Evolutionary conservation across 2,329 filamentous ascomycete genomes (phyloP), one percentile per base, ranked within the genome.

Genomic region (Aspergillus oerlinghausenensis): DNA sequence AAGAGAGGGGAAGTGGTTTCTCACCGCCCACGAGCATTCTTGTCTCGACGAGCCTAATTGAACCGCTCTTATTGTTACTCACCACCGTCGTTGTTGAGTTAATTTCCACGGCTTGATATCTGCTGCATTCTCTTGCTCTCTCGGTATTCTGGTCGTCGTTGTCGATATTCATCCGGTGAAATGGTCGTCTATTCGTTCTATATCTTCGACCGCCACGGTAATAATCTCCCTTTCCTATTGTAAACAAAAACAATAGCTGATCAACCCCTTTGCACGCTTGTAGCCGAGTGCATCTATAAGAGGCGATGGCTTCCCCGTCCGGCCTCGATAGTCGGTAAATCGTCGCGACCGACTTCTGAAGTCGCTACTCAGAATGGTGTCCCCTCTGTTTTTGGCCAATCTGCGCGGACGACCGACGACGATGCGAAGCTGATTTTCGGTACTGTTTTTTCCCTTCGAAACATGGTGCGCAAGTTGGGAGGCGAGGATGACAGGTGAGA

Each of bases 121-220:
- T 51, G 17, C 7, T 25, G 21, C 25, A n/a, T n/a, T 26, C 9
- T 17, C 11, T 35, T 11, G 19, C 29, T n/a, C 42, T 40, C 42
- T 52, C 9, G 21, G 45, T n/a, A 17, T 23, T 14, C 6, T 9
- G n/a, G 9, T 23, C 17, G 14, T 52, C 50, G 6, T n/a, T 51
- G 19, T 32, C 19, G 26, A 57, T 58, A 59, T 59, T 57, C 32
- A 38, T 50, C 53, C 48, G 28, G 43, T 60, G 79, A 66, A 71
- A 97, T 99, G 94, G 87, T 89, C 59, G 89, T 97, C 75, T 97
- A 95, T 79, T 92, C 92, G 58, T 96, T 99, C 78, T 96, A 96
- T 82, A 97, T 99, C 72, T 99, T 99, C 74, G 94, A 99, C 79
- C 88, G 94, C 64, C 94, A 99, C 77, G 96, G 94, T 97, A 82